Percentiles rank a stretch among this genome's conserved stretches.
Conservation (phyloP, 2,329 filamentous ascomycete species). For the Pseudogymnoascus verrucosus region DNA sequence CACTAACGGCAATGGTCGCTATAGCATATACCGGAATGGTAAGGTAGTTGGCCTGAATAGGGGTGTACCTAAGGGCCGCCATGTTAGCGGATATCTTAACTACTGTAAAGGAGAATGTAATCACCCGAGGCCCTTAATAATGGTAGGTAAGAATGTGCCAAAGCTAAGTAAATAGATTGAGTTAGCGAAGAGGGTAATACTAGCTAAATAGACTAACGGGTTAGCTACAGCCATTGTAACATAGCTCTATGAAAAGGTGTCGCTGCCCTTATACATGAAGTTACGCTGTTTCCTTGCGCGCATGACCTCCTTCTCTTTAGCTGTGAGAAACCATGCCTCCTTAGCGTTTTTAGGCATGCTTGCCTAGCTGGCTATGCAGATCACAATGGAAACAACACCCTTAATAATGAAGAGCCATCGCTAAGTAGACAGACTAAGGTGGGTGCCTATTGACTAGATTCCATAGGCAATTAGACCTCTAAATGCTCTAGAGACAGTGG, state of each 20-base stretch:
- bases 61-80: conserved; percentile 11
- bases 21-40: conserved; percentile 31
- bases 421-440: conserved; percentile 24
- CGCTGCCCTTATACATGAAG: conserved; percentile 23
- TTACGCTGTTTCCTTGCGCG: conserved; percentile 24
- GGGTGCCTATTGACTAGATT: conserved; percentile 14
- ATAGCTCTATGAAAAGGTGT: conserved; percentile 26
- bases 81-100: too few species aligned
- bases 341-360: conserved; percentile 22
- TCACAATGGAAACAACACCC: conserved; percentile 18
- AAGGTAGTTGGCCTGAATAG: conserved; percentile 27
- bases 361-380: conserved; percentile 19
- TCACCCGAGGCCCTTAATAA: conserved; percentile 14
- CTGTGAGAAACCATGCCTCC: conserved; percentile 24
- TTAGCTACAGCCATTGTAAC: conserved; percentile 27
- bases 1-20: conserved; percentile 23
- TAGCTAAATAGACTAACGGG: conserved; percentile 25
- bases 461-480: too few species aligned
- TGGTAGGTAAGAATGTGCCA: conserved; percentile 29
- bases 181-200: conserved; percentile 28
- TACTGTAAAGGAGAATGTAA: too few species aligned
- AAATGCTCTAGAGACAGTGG: conserved; percentile 10
- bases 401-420: conserved; percentile 24
- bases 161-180: conserved; percentile 29
- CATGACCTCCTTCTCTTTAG: conserved; percentile 21